These are phyloP conservation scores for Sextonia rubra DNA, from an alignment of 164 flowering plant genomes.

Conservation along the genomic window DNA sequence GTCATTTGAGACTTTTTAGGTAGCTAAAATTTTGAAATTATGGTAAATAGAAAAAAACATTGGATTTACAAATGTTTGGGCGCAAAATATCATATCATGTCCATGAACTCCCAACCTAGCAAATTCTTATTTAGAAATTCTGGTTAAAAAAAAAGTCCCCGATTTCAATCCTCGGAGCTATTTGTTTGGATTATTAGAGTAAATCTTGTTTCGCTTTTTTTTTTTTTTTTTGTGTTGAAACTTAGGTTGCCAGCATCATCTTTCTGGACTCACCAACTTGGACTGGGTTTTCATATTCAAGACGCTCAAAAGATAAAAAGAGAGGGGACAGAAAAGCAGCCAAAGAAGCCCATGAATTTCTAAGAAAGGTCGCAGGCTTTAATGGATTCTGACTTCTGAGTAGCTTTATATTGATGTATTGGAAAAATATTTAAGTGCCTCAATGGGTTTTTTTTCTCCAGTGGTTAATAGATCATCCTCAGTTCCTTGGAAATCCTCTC, in stretches of 20 bases:
- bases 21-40: too few species aligned
- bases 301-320: background rate
- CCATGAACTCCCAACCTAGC: too few species aligned
- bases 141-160: too few species aligned
- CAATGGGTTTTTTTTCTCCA: slow-evolving; percentile 1
- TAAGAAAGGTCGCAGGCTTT: slow-evolving; percentile 16
- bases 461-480: slow-evolving; percentile 27
- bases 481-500: slow-evolving; percentile 24
- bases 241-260: slow-evolving; percentile 18
- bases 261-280: slow-evolving; percentile 22
- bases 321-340: slow-evolving; percentile 12
- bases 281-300: slow-evolving; percentile 25
- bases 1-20: too few species aligned
- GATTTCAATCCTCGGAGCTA: too few species aligned
- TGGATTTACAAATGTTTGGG: too few species aligned
- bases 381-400: background rate
- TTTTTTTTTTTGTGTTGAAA: too few species aligned
- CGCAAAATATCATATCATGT: too few species aligned
- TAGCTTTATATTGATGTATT: background rate
- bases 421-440: background rate
- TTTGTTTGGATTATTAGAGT: too few species aligned
- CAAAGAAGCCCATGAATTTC: slow-evolving; percentile 7
- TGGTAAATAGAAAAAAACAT: too few species aligned
- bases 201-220: too few species aligned
- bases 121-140: too few species aligned